A percentile compares a stretch with the other conserved stretches of the same genome.
Conservation (phyloP, 768 basidiomycete species). For the Leucosporidium creatinivorum region DNA sequence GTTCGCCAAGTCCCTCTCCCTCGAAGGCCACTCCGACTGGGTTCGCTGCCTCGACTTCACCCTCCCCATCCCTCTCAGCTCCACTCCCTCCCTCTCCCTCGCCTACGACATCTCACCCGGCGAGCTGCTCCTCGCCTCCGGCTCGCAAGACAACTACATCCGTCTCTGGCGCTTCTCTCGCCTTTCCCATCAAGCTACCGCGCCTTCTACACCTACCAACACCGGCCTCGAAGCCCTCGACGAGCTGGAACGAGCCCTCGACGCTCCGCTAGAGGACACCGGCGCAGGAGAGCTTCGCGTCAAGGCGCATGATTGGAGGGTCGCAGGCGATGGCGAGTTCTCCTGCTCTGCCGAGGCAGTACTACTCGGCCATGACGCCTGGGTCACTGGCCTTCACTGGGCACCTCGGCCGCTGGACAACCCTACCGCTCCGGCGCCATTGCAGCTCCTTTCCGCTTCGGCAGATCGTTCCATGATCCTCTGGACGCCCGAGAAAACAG, state of each 20-base stretch:
- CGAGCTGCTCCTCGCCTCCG: conserved; percentile 72
- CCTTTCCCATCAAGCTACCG: conserved; percentile 39
- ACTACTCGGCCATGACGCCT: conserved; percentile 90
- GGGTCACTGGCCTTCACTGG: conserved; percentile 84
- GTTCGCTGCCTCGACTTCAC: conserved; percentile 70
- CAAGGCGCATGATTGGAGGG: conserved; percentile 69
- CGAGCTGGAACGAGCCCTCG: conserved; percentile 20
- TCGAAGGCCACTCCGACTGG: conserved; percentile 89
- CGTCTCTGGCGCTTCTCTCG: conserved; percentile 80
- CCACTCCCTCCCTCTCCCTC: neutral
- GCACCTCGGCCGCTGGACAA: conserved; percentile 45
- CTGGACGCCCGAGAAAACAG: conserved; percentile 59
- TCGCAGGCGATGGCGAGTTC: conserved; percentile 52
- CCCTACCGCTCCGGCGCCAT: conserved; percentile 24
- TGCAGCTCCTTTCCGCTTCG: conserved; percentile 78
- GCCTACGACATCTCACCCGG: conserved; percentile 41
- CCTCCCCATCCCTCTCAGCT: conserved; percentile 29
- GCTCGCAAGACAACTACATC: conserved; percentile 89
- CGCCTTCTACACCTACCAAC: neutral
- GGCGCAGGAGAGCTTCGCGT: conserved; percentile 65
- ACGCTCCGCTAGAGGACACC: conserved; percentile 30
- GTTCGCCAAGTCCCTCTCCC: conserved; percentile 22
- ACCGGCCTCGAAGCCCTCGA: conserved; percentile 33
- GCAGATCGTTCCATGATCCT: conserved; percentile 91
- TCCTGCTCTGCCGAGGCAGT: conserved; percentile 87